Conservation (phyloP, 2,329 filamentous ascomycete genomes). For the Aulographum hederae region DNA sequence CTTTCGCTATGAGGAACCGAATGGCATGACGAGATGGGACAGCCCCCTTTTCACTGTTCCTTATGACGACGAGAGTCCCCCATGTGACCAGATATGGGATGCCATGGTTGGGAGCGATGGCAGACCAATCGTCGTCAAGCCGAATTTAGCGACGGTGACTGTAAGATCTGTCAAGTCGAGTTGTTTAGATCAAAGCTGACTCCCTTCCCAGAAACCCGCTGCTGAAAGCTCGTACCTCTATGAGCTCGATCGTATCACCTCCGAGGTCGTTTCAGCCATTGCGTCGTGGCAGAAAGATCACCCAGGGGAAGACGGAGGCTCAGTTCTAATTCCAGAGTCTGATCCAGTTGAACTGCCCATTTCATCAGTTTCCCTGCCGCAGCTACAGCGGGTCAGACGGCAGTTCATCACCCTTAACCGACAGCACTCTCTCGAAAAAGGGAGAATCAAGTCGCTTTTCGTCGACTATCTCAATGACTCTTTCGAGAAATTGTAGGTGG, state of each 20-base stretch:
- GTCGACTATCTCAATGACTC: conserved; percentile 23
- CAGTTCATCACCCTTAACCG: conserved; percentile 64
- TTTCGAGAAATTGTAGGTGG: too few species aligned
- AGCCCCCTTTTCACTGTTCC: conserved; percentile 64
- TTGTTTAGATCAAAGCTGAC: conserved; percentile 1
- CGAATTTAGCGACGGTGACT: conserved; percentile 59
- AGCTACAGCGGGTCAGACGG: conserved; percentile 58
- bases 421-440: conserved; percentile 31
- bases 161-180: conserved; percentile 12
- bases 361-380: conserved; percentile 49
- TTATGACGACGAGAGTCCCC: conserved; percentile 53
- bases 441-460: conserved; percentile 18
- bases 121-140: conserved; percentile 46
- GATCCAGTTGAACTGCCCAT: conserved; percentile 46
- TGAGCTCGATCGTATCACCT: conserved; percentile 60
- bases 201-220: conserved; percentile 30
- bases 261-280: conserved; percentile 54
- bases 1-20: conserved; percentile 73
- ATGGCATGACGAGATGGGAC: conserved; percentile 72
- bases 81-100: conserved; percentile 58
- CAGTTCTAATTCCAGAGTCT: conserved; percentile 35
- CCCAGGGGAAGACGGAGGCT: conserved; percentile 38
- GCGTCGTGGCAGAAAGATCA: conserved; percentile 50
- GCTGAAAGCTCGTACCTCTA: conserved; percentile 57
- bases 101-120: conserved; percentile 42